Evolutionary conservation across 2,329 filamentous ascomycete genomes (phyloP).

Genomic region (Aphanoascus verrucosus): DNA sequence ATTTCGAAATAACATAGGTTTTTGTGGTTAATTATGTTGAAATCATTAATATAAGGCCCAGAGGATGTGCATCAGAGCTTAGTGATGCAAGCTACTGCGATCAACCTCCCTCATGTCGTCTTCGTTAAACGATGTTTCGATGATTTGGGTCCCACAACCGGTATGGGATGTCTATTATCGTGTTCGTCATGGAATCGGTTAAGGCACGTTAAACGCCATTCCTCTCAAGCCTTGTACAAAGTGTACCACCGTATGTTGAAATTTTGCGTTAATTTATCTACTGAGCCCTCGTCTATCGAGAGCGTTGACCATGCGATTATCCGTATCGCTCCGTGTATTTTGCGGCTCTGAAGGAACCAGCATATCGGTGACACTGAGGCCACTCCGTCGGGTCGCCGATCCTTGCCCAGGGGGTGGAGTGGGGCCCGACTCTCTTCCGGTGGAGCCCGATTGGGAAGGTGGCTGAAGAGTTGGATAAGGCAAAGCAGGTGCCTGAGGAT

Average conservation of each 20-base stretch:
- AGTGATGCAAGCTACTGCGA: too few species aligned
- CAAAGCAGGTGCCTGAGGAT: conserved; percentile 17
- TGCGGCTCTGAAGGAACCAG: conserved; percentile 33
- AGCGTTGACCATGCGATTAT: conserved; percentile 43
- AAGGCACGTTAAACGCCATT: neutral
- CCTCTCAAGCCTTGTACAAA: neutral
- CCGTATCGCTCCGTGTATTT: conserved; percentile 35
- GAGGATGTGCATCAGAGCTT: too few species aligned
- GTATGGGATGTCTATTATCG: too few species aligned
- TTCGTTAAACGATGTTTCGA: too few species aligned
- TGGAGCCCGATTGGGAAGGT: conserved; percentile 22
- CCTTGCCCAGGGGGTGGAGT: conserved; percentile 34
- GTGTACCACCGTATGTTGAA: neutral
- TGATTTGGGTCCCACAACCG: too few species aligned
- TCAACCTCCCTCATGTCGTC: too few species aligned
- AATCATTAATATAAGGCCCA: too few species aligned
- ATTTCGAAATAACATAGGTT: too few species aligned
- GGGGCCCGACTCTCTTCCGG: conserved; percentile 23
- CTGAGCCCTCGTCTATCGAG: conserved; percentile 34
- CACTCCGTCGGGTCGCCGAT: conserved; percentile 29
- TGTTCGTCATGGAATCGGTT: neutral
- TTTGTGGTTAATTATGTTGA: too few species aligned
- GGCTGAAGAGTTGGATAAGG: conserved; percentile 31
- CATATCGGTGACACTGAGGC: conserved; percentile 41
- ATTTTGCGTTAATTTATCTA: conserved; percentile 16